Conservation (phyloP, 2,329 filamentous ascomycete genomes). For the Zymoseptoria pseudotritici region DNA sequence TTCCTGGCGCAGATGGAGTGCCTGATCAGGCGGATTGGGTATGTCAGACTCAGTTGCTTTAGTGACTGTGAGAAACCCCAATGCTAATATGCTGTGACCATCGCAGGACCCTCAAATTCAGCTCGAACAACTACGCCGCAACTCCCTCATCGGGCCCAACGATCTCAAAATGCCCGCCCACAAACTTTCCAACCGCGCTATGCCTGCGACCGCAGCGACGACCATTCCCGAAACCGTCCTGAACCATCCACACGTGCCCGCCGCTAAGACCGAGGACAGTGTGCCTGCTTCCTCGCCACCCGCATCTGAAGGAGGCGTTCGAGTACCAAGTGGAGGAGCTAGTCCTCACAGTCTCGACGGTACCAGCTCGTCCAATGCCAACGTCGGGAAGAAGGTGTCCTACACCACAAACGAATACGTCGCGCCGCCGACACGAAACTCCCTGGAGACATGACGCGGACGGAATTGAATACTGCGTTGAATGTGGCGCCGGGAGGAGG, state of each 20-base stretch:
- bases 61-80: not conserved
- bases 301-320: not conserved
- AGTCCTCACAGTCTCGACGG: conserved; percentile 9
- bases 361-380: not conserved
- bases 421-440: not conserved
- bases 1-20: conserved; percentile 74
- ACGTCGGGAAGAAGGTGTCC: not conserved
- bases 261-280: conserved; percentile 2
- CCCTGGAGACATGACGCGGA: not conserved
- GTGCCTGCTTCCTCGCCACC: not conserved
- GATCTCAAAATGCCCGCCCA: conserved; percentile 24
- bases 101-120: conserved; percentile 39
- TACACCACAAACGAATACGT: not conserved
- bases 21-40: conserved; percentile 89
- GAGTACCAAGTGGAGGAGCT: conserved; percentile 6
- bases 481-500: conserved; percentile 5
- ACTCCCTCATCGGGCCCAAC: conserved; percentile 31
- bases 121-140: conserved; percentile 41
- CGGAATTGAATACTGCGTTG: conserved; percentile 10
- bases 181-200: conserved; percentile 24
- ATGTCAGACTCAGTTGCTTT: conserved; percentile 49
- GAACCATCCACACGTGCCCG: conserved; percentile 8
- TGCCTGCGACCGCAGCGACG: conserved; percentile 24
- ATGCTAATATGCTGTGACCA: not conserved
- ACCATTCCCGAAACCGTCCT: conserved; percentile 16